These are phyloP conservation scores for Phialocephala sp. DNA, from an alignment of 2,329 filamentous ascomycete species.

Conservation along the genomic window DNA sequence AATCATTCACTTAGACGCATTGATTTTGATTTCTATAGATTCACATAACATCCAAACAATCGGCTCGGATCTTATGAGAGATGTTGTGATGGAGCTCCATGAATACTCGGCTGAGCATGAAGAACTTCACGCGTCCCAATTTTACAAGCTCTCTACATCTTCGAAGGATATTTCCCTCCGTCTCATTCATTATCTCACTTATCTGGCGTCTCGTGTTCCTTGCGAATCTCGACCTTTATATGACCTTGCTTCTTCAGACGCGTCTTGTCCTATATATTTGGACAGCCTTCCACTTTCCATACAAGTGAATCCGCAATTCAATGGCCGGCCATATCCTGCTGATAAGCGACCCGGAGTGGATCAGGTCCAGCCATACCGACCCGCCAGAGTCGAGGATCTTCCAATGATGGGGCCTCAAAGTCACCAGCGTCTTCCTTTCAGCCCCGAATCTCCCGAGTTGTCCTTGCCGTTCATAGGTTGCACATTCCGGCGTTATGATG, in stretches of 20 bases:
- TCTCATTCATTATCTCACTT: background rate
- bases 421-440: too few relatives aligned
- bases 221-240: background rate
- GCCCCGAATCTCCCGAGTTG: background rate
- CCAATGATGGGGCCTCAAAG: too few relatives aligned
- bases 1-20: background rate
- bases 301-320: too few relatives aligned
- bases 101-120: conserved; percentile 26
- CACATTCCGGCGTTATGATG: conserved; percentile 9
- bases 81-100: conserved; percentile 26
- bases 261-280: background rate
- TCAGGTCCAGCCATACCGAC: too few relatives aligned
- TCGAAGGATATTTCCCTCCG: background rate
- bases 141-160: background rate
- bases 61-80: conserved; percentile 19
- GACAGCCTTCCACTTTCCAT: too few relatives aligned
- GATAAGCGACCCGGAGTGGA: too few relatives aligned
- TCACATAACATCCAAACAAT: conserved; percentile 11
- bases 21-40: conserved; percentile 15
- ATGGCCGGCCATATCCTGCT: too few relatives aligned
- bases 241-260: background rate
- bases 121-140: conserved; percentile 12
- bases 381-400: too few relatives aligned
- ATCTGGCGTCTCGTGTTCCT: background rate
- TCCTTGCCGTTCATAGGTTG: conserved; percentile 12